Evolutionary conservation across 2,329 filamentous ascomycete genomes (phyloP).

Genomic region (Fusarium burgessii): DNA sequence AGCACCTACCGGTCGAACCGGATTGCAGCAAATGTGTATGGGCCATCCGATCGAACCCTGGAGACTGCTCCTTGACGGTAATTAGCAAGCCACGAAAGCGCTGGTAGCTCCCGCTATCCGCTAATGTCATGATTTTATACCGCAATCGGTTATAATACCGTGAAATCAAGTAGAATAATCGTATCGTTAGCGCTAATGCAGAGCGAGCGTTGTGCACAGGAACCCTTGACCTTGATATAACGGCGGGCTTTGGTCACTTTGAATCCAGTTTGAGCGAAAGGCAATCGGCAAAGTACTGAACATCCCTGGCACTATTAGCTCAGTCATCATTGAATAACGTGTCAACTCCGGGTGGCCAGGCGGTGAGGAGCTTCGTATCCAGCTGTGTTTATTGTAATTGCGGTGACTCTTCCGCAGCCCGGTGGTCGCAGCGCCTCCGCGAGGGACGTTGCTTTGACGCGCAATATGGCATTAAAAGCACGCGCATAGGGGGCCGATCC

Average conservation of each 20-base stretch:
- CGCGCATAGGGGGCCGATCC: slow-evolving; percentile 10
- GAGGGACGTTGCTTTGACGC: slow-evolving; percentile 20
- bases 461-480: slow-evolving; percentile 12
- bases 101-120: slow-evolving; percentile 28
- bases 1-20: slow-evolving; percentile 35
- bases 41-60: slow-evolving; percentile 28
- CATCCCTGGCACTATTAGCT: slow-evolving; percentile 2
- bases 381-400: slow-evolving; percentile 28
- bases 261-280: slow-evolving; percentile 20
- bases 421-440: slow-evolving; percentile 40
- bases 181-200: slow-evolving; percentile 14
- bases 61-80: slow-evolving; percentile 28
- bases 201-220: slow-evolving; percentile 31
- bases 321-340: neutral
- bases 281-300: slow-evolving; percentile 13
- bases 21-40: slow-evolving; percentile 19
- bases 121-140: slow-evolving; percentile 31
- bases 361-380: slow-evolving; percentile 34
- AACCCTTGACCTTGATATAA: slow-evolving; percentile 31
- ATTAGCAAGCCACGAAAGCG: slow-evolving; percentile 37
- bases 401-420: slow-evolving; percentile 29
- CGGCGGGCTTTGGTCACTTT: slow-evolving; percentile 26
- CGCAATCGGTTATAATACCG: slow-evolving; percentile 23
- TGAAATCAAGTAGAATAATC: slow-evolving; percentile 29
- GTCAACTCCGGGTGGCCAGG: slow-evolving; percentile 26